Percentiles rank a stretch among this genome's conserved stretches.
Evolutionary conservation across 495 filamentous ascomycete genomes (phyloP).

Genomic region (Glutinoglossum americanum): DNA sequence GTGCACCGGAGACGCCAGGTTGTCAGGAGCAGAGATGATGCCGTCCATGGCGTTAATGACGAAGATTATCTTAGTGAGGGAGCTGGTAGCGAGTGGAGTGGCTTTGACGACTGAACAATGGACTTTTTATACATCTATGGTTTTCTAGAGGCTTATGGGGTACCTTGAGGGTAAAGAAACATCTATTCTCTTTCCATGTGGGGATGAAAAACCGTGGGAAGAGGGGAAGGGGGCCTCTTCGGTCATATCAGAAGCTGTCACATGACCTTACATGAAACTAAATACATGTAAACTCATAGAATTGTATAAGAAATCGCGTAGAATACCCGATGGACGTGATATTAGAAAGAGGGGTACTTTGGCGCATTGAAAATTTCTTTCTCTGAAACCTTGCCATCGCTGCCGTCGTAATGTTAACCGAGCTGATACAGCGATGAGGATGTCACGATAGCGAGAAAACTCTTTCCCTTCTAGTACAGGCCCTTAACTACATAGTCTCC

Average conservation of each 20-base stretch:
- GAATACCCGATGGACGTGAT: neutral
- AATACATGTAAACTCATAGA: neutral
- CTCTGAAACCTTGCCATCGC: neutral
- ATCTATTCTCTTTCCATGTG: neutral
- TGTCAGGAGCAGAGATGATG: neutral
- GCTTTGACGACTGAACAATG: slow-evolving; percentile 3
- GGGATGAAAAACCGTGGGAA: neutral
- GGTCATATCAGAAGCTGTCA: neutral
- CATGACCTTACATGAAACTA: neutral
- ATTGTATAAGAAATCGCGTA: neutral
- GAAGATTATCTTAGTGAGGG: neutral
- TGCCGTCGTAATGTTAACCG: neutral
- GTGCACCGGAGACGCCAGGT: neutral
- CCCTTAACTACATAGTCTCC: neutral
- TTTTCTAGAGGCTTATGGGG: neutral
- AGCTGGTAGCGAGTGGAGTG: slow-evolving; percentile 2
- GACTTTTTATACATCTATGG: neutral
- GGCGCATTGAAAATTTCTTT: neutral
- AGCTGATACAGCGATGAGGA: neutral
- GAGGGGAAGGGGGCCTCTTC: neutral
- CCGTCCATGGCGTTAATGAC: neutral
- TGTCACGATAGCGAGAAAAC: neutral
- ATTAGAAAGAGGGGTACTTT: neutral
- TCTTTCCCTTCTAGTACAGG: neutral
- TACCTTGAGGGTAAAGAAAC: neutral